Evolutionary conservation across 805 yeast species (phyloP).

Genomic region (Cyberlindnera amylophila): DNA sequence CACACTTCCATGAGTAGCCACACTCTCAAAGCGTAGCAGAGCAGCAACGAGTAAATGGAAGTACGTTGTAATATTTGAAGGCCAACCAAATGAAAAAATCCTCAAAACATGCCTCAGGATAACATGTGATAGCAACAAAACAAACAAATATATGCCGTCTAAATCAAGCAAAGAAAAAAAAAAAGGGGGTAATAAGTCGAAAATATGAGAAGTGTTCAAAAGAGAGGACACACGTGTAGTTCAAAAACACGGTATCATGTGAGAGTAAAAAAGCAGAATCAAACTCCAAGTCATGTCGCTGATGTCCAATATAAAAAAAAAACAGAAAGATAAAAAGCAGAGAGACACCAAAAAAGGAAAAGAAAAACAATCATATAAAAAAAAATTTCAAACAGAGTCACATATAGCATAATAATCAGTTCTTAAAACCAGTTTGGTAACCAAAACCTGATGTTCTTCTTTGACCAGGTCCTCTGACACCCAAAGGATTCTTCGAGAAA

Average conservation of each 20-base stretch:
- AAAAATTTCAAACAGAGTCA: not conserved
- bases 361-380: not conserved
- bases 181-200: too few relatives aligned
- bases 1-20: too few relatives aligned
- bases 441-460: constrained; percentile 36
- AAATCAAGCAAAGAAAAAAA: too few relatives aligned
- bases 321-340: not conserved
- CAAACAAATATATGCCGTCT: too few relatives aligned
- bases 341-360: not conserved
- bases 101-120: too few relatives aligned
- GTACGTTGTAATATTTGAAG: too few relatives aligned
- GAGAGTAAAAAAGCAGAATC: not conserved
- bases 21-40: too few relatives aligned
- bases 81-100: too few relatives aligned
- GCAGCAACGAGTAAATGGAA: too few relatives aligned
- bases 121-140: too few relatives aligned
- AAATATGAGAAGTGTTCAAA: too few relatives aligned
- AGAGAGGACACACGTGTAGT: too few relatives aligned
- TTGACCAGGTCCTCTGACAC: constrained; percentile 76
- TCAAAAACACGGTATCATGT: not conserved
- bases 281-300: constrained; percentile 5
- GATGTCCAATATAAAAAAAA: not conserved
- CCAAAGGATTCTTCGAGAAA: constrained; percentile 93
- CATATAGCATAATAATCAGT: constrained; percentile 2
- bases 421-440: constrained; percentile 19